phyloP scores from a whole-genome alignment of 176 grass and related monocot species.

The Thalia dealbata region DNA sequence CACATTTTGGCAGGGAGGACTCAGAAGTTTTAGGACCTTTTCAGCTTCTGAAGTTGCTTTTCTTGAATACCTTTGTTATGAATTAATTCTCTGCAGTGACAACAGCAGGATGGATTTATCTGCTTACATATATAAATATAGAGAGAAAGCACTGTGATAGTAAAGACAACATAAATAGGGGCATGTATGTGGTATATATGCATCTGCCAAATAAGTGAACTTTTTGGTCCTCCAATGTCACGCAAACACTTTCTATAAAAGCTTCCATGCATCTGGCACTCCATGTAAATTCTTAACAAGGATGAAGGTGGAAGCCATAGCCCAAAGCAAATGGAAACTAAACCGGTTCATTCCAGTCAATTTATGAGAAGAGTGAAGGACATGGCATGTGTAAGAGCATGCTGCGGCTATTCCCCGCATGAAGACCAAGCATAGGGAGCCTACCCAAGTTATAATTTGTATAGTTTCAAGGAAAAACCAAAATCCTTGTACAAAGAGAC shows the following conservation, averaged over 20 bases:
- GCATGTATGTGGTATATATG: background rate
- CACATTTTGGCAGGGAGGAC: constrained; percentile 24
- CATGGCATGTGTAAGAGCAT: too few species aligned
- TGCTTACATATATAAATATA: background rate
- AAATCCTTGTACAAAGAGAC: too few species aligned
- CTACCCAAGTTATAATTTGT: too few species aligned
- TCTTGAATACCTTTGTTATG: constrained; percentile 24
- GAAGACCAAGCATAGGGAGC: too few species aligned
- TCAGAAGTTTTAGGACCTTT: constrained; percentile 35
- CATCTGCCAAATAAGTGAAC: too few species aligned
- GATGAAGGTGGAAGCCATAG: background rate
- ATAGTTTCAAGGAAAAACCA: too few species aligned
- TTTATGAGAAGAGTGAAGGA: too few species aligned
- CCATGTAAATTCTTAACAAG: background rate
- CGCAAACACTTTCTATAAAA: too few species aligned
- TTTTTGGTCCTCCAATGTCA: too few species aligned
- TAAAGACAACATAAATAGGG: background rate
- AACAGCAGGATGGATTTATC: constrained; percentile 15
- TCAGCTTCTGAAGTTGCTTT: constrained; percentile 35
- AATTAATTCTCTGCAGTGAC: constrained; percentile 31
- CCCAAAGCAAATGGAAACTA: too few species aligned
- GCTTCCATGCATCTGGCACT: background rate
- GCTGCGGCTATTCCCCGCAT: too few species aligned
- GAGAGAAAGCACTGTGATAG: background rate
- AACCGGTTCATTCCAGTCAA: too few species aligned